Evolutionary conservation across 176 grass and related monocot species (phyloP).

Genomic region (Hordeum marinum): DNA sequence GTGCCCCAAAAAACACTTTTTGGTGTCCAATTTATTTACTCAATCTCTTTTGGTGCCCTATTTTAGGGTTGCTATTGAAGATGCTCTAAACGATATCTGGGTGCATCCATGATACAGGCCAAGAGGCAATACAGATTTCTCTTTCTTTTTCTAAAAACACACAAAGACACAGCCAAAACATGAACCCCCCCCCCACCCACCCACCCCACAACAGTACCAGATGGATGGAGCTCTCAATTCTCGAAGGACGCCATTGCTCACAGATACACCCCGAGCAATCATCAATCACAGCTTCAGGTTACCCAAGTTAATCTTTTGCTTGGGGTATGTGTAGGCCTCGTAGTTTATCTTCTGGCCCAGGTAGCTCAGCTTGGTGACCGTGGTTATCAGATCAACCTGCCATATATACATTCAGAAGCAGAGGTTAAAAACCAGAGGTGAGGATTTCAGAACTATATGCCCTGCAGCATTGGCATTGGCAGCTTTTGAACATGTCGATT

Average conservation of each 20-base stretch:
- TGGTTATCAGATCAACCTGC: conserved; percentile 96
- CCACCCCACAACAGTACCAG: neutral
- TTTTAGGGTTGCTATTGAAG: too few species aligned
- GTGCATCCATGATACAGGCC: too few species aligned
- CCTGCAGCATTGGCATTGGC: neutral
- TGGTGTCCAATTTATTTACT: too few species aligned
- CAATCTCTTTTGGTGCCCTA: too few species aligned
- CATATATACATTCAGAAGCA: conserved; percentile 28
- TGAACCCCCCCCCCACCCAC: too few species aligned
- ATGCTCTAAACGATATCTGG: too few species aligned
- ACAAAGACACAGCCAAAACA: neutral
- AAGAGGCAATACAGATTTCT: too few species aligned
- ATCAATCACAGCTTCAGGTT: conserved; percentile 72
- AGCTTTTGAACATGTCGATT: neutral
- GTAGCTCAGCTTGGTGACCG: conserved; percentile 84
- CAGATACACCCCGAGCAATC: neutral
- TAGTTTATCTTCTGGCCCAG: conserved; percentile 93
- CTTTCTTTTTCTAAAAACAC: too few species aligned
- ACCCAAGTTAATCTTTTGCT: conserved; percentile 74
- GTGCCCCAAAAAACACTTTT: too few species aligned
- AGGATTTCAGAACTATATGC: neutral
- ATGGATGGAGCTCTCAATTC: neutral
- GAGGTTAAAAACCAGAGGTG: neutral
- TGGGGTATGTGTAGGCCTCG: conserved; percentile 88
- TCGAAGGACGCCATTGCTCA: neutral